Conservation (phyloP, 192 early-diverging fungal species). For the Umbelopsis vinacea region DNA sequence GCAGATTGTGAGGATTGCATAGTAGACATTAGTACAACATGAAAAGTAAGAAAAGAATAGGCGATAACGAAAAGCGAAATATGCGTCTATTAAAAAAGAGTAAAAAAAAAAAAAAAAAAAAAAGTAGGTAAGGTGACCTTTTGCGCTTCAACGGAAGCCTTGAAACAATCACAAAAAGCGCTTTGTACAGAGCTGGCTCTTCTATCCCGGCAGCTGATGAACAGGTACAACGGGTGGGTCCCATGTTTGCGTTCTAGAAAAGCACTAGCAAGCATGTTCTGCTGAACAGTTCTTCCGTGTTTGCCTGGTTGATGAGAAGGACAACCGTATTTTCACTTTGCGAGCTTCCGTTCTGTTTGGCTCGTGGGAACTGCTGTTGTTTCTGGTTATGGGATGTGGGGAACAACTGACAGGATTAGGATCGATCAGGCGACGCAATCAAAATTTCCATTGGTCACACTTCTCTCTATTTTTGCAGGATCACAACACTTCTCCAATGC, state of each 20-base stretch:
- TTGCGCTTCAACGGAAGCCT: not conserved
- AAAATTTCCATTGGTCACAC: not conserved
- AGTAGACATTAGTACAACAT: slow-evolving; percentile 11
- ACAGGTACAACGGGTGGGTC: not conserved
- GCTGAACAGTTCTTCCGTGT: too few relatives aligned
- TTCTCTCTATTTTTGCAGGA: not conserved
- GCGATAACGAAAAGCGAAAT: not conserved
- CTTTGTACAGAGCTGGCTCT: not conserved
- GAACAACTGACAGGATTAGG: not conserved
- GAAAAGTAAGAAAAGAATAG: not conserved
- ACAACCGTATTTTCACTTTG: not conserved
- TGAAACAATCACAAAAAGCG: slow-evolving; percentile 15
- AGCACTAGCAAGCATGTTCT: too few relatives aligned
- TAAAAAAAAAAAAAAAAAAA: slow-evolving; percentile 2
- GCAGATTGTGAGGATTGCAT: slow-evolving; percentile 10
- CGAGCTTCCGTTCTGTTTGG: slow-evolving; percentile 3
- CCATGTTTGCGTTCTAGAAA: not conserved
- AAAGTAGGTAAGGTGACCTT: slow-evolving; percentile 13
- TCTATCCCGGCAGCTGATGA: not conserved
- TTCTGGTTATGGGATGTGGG: slow-evolving; percentile 18
- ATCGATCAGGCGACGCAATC: slow-evolving; percentile 7
- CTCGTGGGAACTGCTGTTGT: slow-evolving; percentile 16
- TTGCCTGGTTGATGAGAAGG: not conserved
- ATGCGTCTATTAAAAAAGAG: not conserved
- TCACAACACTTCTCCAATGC: not conserved